Percentiles rank a stretch among this genome's conserved stretches.
phyloP scores from a whole-genome alignment of 2,329 filamentous ascomycete species.

The Bipolaris sorokiniana region DNA sequence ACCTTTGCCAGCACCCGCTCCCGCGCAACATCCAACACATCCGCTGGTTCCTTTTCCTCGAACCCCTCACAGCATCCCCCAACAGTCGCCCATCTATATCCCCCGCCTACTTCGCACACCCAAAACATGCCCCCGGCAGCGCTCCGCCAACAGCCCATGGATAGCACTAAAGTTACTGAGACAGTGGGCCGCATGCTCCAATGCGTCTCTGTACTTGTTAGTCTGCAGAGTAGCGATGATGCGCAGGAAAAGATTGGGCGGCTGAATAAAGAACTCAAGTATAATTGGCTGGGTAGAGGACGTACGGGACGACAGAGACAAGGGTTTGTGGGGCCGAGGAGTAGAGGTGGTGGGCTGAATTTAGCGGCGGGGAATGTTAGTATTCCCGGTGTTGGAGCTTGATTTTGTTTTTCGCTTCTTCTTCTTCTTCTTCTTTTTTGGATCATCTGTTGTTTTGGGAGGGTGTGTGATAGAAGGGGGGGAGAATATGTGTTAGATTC shows the following conservation, averaged over 20 bases:
- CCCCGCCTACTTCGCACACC: constrained; percentile 21
- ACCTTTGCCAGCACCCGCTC: constrained; percentile 63
- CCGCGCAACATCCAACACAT: constrained; percentile 85
- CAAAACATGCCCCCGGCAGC: constrained; percentile 26
- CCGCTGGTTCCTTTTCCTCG: constrained; percentile 56
- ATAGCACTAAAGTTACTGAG: constrained; percentile 81
- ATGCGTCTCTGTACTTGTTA: constrained; percentile 88
- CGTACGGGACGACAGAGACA: constrained; percentile 86
- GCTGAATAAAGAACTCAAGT: constrained; percentile 84
- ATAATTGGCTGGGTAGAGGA: constrained; percentile 94
- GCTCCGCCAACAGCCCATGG: constrained; percentile 45
- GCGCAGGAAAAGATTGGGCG: constrained; percentile 80
- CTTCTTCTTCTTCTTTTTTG: neutral
- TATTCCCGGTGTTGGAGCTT: constrained; percentile 2
- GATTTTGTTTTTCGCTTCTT: neutral
- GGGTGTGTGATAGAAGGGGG: no score
- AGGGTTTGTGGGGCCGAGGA: constrained; percentile 75
- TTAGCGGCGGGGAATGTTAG: neutral
- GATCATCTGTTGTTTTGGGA: no score
- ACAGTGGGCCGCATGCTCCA: constrained; percentile 96
- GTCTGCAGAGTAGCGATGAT: constrained; percentile 74
- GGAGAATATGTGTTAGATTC: no score
- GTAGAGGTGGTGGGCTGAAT: constrained; percentile 16
- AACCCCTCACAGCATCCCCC: constrained; percentile 30
- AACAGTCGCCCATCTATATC: constrained; percentile 11